Evolutionary conservation across 441 rosid species (phyloP), one percentile per base, ranked within the genome.

Genomic region (Gossypium gossypioides): DNA sequence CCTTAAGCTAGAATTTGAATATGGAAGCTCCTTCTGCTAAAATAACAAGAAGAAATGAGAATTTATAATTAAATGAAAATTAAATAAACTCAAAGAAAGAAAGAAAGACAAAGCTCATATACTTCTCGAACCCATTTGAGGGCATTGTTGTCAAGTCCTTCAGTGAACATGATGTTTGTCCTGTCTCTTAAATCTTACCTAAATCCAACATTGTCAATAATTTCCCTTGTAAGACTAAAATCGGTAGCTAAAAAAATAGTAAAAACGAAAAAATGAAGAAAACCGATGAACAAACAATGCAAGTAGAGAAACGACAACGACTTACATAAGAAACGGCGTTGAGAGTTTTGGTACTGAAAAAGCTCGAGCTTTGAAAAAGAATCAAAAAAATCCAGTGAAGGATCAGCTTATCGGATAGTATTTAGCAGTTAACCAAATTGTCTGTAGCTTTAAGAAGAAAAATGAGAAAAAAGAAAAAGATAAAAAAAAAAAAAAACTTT

Each of bases 101-200:
- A 16, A 54, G 40, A 72, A 71, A 56, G 60, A 56, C 60, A 56
- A 79, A 50, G 37, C 16, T 64, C 68, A 10, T 44, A 87, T 44
- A 87, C 90, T 84, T 85, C 83, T 60, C 81, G 76, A 71, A 81
- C 86, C 95, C 95, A 86, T 72, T 83, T 81, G 72, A 82, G 76
- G 56, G 89, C 82, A 73, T 79, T 79, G 76, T 74, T 75, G 78
- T 86, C 95, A 32, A 85, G 87, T 51, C 88, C 91, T 75, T 87
- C 83, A 32, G 88, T 83, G 81, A 85, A 86, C 92, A 85, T 89
- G 42, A 44, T 66, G 75, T 29, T 27, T 25, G 25, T 10, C 32
- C 3, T 21, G 64, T 70, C 21, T 73, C 54, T 34, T 76, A 74
- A 42, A 54, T 65, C 34, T 42, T 5, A 65, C 79, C 85, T 72